A percentile compares a stretch with the other conserved stretches of the same genome.
Evolutionary conservation across 768 basidiomycete genomes (phyloP).

Genomic region (Boletales sp.): DNA sequence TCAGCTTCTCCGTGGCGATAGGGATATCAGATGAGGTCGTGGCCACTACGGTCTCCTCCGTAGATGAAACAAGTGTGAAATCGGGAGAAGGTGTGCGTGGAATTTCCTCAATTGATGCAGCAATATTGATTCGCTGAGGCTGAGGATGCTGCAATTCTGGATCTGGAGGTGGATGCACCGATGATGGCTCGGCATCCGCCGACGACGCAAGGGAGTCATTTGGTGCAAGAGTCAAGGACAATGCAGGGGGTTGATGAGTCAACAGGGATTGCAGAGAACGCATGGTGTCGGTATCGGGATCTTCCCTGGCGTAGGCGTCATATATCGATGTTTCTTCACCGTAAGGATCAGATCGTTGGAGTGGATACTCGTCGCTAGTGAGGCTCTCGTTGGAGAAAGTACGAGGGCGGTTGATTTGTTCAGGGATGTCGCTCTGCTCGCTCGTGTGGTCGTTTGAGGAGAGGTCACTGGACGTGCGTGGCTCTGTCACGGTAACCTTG

Average conservation of each 20-base stretch:
- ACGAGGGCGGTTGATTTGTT: slow-evolving; percentile 34
- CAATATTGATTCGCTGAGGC: slow-evolving; percentile 48
- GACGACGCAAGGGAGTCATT: slow-evolving; percentile 10
- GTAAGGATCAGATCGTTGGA: slow-evolving; percentile 63
- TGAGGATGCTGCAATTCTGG: slow-evolving; percentile 61
- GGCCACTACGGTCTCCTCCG: slow-evolving; percentile 24
- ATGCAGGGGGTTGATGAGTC: slow-evolving; percentile 15
- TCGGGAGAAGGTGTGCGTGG: slow-evolving; percentile 64
- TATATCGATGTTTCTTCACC: slow-evolving; percentile 81
- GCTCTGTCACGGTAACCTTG: slow-evolving; percentile 27
- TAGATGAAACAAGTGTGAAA: slow-evolving; percentile 23
- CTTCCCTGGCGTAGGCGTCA: slow-evolving; percentile 70
- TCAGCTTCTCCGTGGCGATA: slow-evolving; percentile 13
- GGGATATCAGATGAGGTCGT: slow-evolving; percentile 24
- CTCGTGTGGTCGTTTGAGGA: slow-evolving; percentile 52
- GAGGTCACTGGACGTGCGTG: slow-evolving; percentile 65
- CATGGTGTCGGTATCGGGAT: slow-evolving; percentile 41
- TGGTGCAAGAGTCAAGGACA: slow-evolving; percentile 23
- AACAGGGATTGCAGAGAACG: slow-evolving; percentile 20
- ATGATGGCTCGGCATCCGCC: slow-evolving; percentile 23
- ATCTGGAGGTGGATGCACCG: slow-evolving; percentile 34
- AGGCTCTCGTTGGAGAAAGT: slow-evolving; percentile 36
- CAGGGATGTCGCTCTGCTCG: slow-evolving; percentile 58
- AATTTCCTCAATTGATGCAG: slow-evolving; percentile 29
- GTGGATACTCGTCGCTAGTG: slow-evolving; percentile 37